Base-by-base conservation (phyloP, 2,329 filamentous ascomycete species). In the Penicillium sp. region DNA sequence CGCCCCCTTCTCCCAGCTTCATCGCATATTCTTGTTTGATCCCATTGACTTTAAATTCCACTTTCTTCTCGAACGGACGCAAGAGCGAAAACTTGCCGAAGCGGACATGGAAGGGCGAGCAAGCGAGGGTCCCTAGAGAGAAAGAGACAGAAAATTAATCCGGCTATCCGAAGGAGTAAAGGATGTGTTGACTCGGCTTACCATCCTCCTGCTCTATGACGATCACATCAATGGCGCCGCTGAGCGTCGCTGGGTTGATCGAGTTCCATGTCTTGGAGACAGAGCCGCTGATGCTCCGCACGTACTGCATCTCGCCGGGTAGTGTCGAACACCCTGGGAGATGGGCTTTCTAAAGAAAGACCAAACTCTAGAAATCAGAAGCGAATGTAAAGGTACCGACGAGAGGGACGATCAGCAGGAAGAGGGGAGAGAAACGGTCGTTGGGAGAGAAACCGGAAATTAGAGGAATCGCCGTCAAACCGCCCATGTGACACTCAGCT, bases 191-290 rank as follows among this genome's bases (percentile, higher is more conserved):
- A 16, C 20, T 11, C 33, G 18, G 54, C 69, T 78, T 80, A 76
- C 90, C 94, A 80, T 99, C 94, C 69, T 92, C 90, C 63, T 95
- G 91, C 74, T 99, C 91, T 53, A 99, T 91, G 49, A 99, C 92
- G 62, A 99, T 96, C 63, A 97, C 92, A 80, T 99, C 94, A 76
- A 99, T 97, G 68, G 94, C 94, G 68, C 94, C 94, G 76, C 90
- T 96, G 51, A 99, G 83, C 11, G 94, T 99, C 40, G 94, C 91
- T 45, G 94, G 94, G 74, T 99, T 99, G 80, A 99, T 95, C 24
- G 92, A 96, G 75, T 99, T 99, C 94, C 94, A 99, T 73, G 94
- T 92, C 77, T 94, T 96, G 64, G 92, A 95, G 65, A 99, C 92
- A 46, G 91, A 95, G 71, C 92, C 92, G 74, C 90, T 94, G 65